Evolutionary conservation across 768 basidiomycete species (phyloP), one percentile per base, ranked within the genome.

Genomic region (Panaeolus cyanescens): DNA sequence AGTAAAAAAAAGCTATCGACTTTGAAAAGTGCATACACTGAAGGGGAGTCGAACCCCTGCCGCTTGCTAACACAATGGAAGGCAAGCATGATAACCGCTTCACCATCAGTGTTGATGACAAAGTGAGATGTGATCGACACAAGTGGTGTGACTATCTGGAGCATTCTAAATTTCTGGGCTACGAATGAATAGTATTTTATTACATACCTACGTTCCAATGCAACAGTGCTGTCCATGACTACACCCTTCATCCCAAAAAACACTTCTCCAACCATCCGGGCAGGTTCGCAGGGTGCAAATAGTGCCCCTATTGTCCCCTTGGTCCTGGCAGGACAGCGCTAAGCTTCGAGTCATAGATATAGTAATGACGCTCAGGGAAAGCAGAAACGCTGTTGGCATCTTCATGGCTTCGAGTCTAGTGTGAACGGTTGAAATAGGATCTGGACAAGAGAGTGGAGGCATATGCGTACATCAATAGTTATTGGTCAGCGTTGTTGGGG

Each of bases 31-130:
- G 10, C 7, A 64, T 82, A 83, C 81, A 80, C 84, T 80, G 80
- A 85, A 87, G 80, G 86, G 85, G 86, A 87, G 83, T 87, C 86
- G 85, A 87, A 87, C 86, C 86, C 86, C 80, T 86, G 85, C 86
- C 85, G 84, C 85, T 83, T 84, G 83, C 82, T 82, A n/a, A 42
- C 39, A 42, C 39, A 22, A 42, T 61, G 55, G 61, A 55, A 34
- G 37, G 56, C 58, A 81, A 90, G 90, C 88, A 91, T 91, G 89
- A 90, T 90, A 91, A 90, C 90, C 89, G 82, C 87, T 91, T 91
- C 90, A 91, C 90, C 89, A 91, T 88, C 79, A 78, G 79, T 72
- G 74, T 70, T 33, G 63, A 5, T 1, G 20, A 28, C n/a, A n/a
- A n/a, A n/a, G n/a, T n/a, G n/a, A n/a, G n/a, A n/a, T n/a, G n/a